Conservation (phyloP, 495 filamentous ascomycete genomes). For the Aspergillus haitiensis region DNA sequence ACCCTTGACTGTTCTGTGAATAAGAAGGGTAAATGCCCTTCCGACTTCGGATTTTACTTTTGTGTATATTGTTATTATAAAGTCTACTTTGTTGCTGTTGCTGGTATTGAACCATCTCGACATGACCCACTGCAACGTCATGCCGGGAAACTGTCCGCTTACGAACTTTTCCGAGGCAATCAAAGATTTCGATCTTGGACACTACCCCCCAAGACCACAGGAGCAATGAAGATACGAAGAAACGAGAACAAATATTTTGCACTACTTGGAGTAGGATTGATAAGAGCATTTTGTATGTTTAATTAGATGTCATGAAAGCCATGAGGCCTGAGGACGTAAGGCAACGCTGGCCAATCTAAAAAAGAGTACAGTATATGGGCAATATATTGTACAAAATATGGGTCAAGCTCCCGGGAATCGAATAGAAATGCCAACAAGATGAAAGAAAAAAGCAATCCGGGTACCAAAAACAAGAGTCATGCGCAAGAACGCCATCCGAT, state of each 20-base stretch:
- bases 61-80: not conserved
- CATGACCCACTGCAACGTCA: slow-evolving; percentile 1
- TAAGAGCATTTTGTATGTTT: not conserved
- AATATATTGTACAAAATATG: slow-evolving; percentile 18
- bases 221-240: too few species aligned
- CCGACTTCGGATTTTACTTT: too few species aligned
- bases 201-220: too few species aligned
- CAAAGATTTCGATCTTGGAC: not conserved
- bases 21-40: too few species aligned
- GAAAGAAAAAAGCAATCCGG: slow-evolving; percentile 11
- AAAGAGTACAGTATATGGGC: not conserved
- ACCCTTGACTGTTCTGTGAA: too few species aligned
- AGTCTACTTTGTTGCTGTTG: not conserved
- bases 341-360: not conserved
- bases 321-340: not conserved
- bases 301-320: not conserved
- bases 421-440: slow-evolving; percentile 30
- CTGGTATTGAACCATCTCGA: not conserved
- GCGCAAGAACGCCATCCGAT: slow-evolving; percentile 46
- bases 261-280: not conserved
- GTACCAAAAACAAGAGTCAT: slow-evolving; percentile 14
- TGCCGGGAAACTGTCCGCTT: slow-evolving; percentile 9
- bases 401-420: slow-evolving; percentile 40
- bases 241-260: too few species aligned
- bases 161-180: not conserved